Evolutionary conservation across 2,329 filamentous ascomycete species (phyloP), one percentile per base, ranked within the genome.

Genomic region (Fusarium xyrophilum): DNA sequence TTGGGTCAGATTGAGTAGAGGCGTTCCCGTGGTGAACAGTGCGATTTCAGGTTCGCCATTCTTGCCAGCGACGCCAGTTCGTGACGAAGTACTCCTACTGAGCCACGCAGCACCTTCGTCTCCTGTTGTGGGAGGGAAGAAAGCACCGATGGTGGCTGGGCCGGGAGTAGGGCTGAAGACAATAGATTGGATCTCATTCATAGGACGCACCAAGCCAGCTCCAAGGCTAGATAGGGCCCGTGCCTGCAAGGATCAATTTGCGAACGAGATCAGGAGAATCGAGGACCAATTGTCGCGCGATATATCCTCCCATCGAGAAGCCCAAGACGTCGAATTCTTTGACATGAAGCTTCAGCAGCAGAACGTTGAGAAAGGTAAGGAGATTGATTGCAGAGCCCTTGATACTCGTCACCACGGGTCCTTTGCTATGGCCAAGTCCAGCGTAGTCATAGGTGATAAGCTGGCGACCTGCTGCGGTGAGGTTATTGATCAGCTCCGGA

Each of bases 11-110:
- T 36, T 50, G 6, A 50, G 47, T 17, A 50, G 47, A 50, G 47
- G 32, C 12, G 12, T 12, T 1, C 47, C 32, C 0, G 47, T 50
- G 0, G 47, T 50, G 7, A 50, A 50, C 0, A 35, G 47, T 0
- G 47, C 47, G 3, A 50, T 21, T 1, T 27, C 47, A 0, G 47
- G 47, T 5, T 50, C 32, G 0, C 32, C 47, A 17, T 36, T 11
- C 13, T 50, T 21, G 3, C 47, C 32, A 17, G 32, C 17, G 0
- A 50, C 1, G 0, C 23, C 6, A 12, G 47, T 23, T 21, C 47
- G 3, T 15, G 47, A 50, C 1, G 32, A 36, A 17, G 32, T 36
- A 1, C 47, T 50, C 0, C 47, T 50, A 2, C 36, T 36, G 2
- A 50, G 7, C 47, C 32, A 50, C 1, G 23, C 32, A 3, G 32